Conservation (phyloP, 1,139 yeast species). For the Blastobotrys proliferans region DNA sequence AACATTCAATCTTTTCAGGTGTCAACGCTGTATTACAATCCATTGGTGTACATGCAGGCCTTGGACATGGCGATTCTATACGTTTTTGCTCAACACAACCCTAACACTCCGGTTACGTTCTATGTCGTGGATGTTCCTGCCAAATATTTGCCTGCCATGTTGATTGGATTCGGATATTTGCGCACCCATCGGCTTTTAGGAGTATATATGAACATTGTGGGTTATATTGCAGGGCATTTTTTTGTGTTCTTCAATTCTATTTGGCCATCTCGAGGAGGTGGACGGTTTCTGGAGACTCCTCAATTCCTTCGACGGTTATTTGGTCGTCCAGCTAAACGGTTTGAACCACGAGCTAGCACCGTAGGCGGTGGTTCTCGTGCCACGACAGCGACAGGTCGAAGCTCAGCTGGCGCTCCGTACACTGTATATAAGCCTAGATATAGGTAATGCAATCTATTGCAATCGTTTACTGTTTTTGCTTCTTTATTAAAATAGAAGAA, state of each 20-base stretch:
- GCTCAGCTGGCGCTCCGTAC: too few relatives aligned
- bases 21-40: too few relatives aligned
- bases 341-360: too few relatives aligned
- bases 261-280: constrained; percentile 26
- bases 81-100: constrained; percentile 38
- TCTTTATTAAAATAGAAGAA: too few relatives aligned
- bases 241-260: constrained; percentile 31
- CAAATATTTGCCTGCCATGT: constrained; percentile 34
- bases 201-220: constrained; percentile 29
- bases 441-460: too few relatives aligned
- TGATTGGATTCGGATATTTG: constrained; percentile 27
- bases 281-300: constrained; percentile 26
- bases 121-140: constrained; percentile 32
- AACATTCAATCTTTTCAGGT: too few relatives aligned
- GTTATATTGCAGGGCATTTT: constrained; percentile 35
- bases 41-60: too few relatives aligned
- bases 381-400: too few relatives aligned
- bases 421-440: too few relatives aligned
- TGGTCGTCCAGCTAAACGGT: too few relatives aligned
- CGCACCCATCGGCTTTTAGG: constrained; percentile 30
- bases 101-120: constrained; percentile 25
- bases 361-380: too few relatives aligned
- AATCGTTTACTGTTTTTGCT: too few relatives aligned
- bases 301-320: constrained; percentile 19
- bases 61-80: constrained; percentile 32